A percentile compares a stretch with the other conserved stretches of the same genome.
Conservation (phyloP, 2,329 filamentous ascomycete species). For the Aspergillus novoparasiticus region DNA sequence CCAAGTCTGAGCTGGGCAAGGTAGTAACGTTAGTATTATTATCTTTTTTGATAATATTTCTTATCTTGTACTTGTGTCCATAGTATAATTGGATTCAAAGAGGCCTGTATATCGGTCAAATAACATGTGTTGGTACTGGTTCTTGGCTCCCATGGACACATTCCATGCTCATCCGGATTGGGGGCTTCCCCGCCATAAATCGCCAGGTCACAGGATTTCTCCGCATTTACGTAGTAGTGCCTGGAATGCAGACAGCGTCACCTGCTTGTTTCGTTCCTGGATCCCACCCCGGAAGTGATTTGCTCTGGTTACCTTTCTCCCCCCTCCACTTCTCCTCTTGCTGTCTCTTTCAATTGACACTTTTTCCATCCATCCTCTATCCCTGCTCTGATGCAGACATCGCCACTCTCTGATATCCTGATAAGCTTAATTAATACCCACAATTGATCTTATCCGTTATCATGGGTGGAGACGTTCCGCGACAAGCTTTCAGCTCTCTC, state of each 20-base stretch:
- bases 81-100: background rate
- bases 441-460: slow-evolving; percentile 14
- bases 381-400: background rate
- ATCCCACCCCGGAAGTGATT: slow-evolving; percentile 1
- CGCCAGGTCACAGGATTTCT: background rate
- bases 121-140: background rate
- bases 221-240: slow-evolving; percentile 3
- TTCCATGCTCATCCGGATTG: background rate
- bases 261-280: slow-evolving; percentile 20
- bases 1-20: background rate
- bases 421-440: background rate
- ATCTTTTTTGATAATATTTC: background rate
- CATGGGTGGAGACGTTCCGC: slow-evolving; percentile 31
- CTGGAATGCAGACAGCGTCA: slow-evolving; percentile 19
- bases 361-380: background rate
- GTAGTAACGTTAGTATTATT: background rate
- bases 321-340: slow-evolving; percentile 8
- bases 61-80: background rate
- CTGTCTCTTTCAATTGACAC: background rate
- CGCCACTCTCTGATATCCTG: background rate
- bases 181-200: slow-evolving; percentile 2
- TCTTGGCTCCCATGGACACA: slow-evolving; percentile 1
- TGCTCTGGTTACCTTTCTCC: slow-evolving; percentile 2
- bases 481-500: slow-evolving; percentile 44
- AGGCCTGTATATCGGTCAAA: background rate